These are phyloP conservation scores for Panaeolus papilionaceus DNA, from an alignment of 768 basidiomycete genomes.

Conservation along the genomic window DNA sequence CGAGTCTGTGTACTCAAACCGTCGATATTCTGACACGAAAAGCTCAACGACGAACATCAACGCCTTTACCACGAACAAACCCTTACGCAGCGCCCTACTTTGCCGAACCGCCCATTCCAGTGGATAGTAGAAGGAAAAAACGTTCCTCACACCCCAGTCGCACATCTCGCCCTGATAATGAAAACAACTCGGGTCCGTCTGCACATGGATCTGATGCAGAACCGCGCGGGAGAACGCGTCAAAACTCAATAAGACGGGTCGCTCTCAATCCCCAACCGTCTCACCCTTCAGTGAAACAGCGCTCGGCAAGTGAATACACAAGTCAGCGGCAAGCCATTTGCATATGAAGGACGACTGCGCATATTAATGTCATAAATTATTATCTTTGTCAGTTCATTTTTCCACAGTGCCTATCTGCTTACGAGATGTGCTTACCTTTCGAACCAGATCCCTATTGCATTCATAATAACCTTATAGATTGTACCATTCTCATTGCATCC, in stretches of 20 bases:
- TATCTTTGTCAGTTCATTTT: constrained; percentile 18
- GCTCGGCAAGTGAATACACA: constrained; percentile 40
- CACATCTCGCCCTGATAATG: constrained; percentile 35
- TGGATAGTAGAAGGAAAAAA: constrained; percentile 28
- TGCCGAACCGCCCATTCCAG: constrained; percentile 42
- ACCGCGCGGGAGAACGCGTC: constrained; percentile 26
- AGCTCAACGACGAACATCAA: constrained; percentile 35
- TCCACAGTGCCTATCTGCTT: neutral
- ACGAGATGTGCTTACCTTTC: neutral
- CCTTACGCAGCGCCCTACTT: constrained; percentile 55
- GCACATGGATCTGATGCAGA: constrained; percentile 25
- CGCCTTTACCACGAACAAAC: constrained; percentile 43
- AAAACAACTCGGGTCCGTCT: constrained; percentile 24
- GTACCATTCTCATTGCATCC: constrained; percentile 7
- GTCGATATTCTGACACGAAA: constrained; percentile 36
- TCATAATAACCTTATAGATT: constrained; percentile 3
- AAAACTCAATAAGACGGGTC: constrained; percentile 28
- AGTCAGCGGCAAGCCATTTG: constrained; percentile 3
- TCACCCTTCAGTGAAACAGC: constrained; percentile 32
- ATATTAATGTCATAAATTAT: constrained; percentile 22
- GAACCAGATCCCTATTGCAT: constrained; percentile 10
- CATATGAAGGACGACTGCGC: neutral
- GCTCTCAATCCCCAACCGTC: constrained; percentile 19
- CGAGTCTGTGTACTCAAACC: constrained; percentile 21
- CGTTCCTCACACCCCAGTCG: constrained; percentile 22